Percentiles rank a stretch among this genome's conserved stretches.
Evolutionary conservation across 805 yeast species (phyloP).

Genomic region (Wickerhamiella occidentalis): DNA sequence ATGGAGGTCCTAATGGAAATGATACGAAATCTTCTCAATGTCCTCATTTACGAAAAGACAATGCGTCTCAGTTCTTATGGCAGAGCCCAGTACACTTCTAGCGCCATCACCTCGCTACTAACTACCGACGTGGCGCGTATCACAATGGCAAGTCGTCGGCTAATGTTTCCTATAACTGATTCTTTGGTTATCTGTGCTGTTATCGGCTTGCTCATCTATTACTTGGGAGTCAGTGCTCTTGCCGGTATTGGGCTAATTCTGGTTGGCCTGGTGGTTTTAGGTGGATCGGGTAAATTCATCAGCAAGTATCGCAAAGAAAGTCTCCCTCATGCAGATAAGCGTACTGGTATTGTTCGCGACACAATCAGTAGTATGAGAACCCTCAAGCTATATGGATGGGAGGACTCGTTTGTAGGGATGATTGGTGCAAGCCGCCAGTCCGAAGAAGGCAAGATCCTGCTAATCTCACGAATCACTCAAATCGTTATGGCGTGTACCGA

Average conservation of each 20-base stretch:
- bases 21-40: slow-evolving; percentile 56
- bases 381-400: slow-evolving; percentile 89
- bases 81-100: slow-evolving; percentile 47
- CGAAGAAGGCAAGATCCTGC: slow-evolving; percentile 44
- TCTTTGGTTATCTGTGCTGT: slow-evolving; percentile 30
- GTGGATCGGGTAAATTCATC: slow-evolving; percentile 39
- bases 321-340: slow-evolving; percentile 54
- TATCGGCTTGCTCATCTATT: slow-evolving; percentile 49
- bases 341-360: slow-evolving; percentile 70
- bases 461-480: slow-evolving; percentile 39
- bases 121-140: slow-evolving; percentile 74
- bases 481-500: slow-evolving; percentile 54
- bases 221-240: slow-evolving; percentile 61
- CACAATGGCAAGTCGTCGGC: slow-evolving; percentile 36
- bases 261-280: slow-evolving; percentile 31
- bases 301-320: slow-evolving; percentile 46
- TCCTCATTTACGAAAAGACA: slow-evolving; percentile 57
- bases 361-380: slow-evolving; percentile 64
- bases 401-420: slow-evolving; percentile 53
- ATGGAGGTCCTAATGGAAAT: slow-evolving; percentile 31
- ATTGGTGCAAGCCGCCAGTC: slow-evolving; percentile 42
- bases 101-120: slow-evolving; percentile 62
- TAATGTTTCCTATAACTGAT: slow-evolving; percentile 17
- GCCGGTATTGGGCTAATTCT: slow-evolving; percentile 50
- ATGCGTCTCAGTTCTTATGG: slow-evolving; percentile 48